Evolutionary conservation across 176 grass and related monocot genomes (phyloP), one percentile per base, ranked within the genome.

Genomic region (Dactylis glomerata): DNA sequence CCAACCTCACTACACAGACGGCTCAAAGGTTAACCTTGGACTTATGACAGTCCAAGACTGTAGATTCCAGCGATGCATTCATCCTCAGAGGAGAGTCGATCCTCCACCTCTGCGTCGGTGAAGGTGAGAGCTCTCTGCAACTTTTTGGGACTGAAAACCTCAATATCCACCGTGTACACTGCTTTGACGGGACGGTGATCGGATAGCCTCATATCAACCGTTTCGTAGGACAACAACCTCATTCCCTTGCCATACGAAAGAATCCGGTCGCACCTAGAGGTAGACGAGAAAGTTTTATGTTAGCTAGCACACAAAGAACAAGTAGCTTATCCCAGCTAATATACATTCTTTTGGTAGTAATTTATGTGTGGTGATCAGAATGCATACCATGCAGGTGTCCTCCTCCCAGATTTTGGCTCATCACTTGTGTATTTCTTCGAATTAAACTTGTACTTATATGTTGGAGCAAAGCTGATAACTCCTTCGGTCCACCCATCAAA

Each of bases 71-170:
- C 83, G 65, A 64, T 28, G 77, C 36, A 38, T 32, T 97, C 85
- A 30, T 98, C 89, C 62, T 92, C 87, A 6, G 76, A 70, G 38
- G 77, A 76, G 33, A 98, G 71, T n/a, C 93, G 84, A 30, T 94
- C 91, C 83, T 94, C 93, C 9, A 89, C 81, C 83, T 99, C 93
- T 27, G 93, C 91, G 61, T 99, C 93, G 0, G 96, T 99, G 82
- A 99, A 99, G 28, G 93, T 96, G n/a, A 99, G 93, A 76, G 96
- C 96, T 70, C 96, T 85, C 73, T 94, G 96, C 78, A 99, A 73
- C 81, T 96, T 96, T 69, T 92, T 93, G 23, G 87, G 90, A 47
- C 84, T 86, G 74, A 99, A 99, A 80, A 99, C 91, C 75, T 99
- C 96, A 41, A 89, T 88, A 75, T 96, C 93, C 11, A 79, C 78